Conservation (phyloP, 2,329 filamentous ascomycete genomes). For the Sporothrix brunneoviolacea region DNA sequence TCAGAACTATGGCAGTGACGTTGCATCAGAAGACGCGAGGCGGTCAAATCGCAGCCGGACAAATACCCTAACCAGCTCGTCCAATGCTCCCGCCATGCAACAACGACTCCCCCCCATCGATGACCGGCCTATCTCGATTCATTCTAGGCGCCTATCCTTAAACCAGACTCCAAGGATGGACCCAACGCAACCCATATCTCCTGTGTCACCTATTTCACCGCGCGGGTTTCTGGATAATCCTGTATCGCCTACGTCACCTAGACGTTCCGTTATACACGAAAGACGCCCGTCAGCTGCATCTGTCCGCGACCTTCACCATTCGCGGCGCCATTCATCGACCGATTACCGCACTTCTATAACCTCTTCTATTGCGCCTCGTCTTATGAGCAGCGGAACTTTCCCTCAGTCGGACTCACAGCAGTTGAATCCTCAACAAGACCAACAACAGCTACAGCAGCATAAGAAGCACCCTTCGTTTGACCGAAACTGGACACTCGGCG, state of each 20-base stretch:
- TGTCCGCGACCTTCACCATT: slow-evolving; percentile 74
- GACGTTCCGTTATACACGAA: slow-evolving; percentile 34
- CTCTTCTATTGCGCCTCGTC: slow-evolving; percentile 33
- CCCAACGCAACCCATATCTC: slow-evolving; percentile 33
- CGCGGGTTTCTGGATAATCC: slow-evolving; percentile 29
- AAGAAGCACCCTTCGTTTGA: slow-evolving; percentile 66
- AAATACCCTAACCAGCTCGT: slow-evolving; percentile 48
- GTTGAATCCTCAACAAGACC: not conserved
- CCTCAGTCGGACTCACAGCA: slow-evolving; percentile 28
- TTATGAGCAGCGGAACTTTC: slow-evolving; percentile 38
- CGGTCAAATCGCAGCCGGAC: slow-evolving; percentile 47
- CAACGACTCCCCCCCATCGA: slow-evolving; percentile 36
- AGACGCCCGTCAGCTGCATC: slow-evolving; percentile 73
- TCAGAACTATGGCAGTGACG: slow-evolving; percentile 55
- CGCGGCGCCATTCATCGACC: slow-evolving; percentile 79
- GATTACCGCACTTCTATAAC: slow-evolving; percentile 51
- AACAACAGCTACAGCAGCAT: slow-evolving; percentile 23
- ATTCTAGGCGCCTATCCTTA: slow-evolving; percentile 42
- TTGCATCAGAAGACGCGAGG: slow-evolving; percentile 47
- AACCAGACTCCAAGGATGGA: slow-evolving; percentile 45
- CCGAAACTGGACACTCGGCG: slow-evolving; percentile 61
- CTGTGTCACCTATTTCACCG: slow-evolving; percentile 26
- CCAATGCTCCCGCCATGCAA: slow-evolving; percentile 42
- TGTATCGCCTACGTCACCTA: slow-evolving; percentile 27
- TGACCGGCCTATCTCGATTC: slow-evolving; percentile 40